phyloP scores from a whole-genome alignment of 148 eudicot genomes.

The Arctostaphylos glauca region DNA sequence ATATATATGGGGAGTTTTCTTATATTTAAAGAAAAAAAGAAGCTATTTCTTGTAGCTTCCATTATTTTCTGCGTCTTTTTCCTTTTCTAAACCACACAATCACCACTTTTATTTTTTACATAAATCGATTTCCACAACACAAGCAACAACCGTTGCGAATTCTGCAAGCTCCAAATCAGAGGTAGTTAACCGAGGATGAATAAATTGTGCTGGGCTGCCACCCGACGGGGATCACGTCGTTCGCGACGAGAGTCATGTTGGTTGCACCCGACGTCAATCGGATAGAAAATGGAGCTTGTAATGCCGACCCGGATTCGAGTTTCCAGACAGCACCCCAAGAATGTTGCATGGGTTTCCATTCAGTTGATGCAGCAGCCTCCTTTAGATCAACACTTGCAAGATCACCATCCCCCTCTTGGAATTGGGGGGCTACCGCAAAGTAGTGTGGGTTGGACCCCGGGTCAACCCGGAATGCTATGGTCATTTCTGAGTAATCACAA shows the following conservation, averaged over 20 bases:
- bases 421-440: constrained; percentile 31
- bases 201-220: constrained; percentile 40
- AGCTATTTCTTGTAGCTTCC: not conserved
- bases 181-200: constrained; percentile 31
- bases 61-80: not conserved
- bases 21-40: not conserved
- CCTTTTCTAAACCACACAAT: not conserved
- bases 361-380: constrained; percentile 6
- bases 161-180: constrained; percentile 4
- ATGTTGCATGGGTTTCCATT: constrained; percentile 36
- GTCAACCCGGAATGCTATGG: constrained; percentile 36
- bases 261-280: constrained; percentile 27
- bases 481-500: constrained; percentile 36
- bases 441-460: constrained; percentile 40
- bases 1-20: not conserved
- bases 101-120: not conserved
- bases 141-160: not conserved
- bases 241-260: constrained; percentile 25
- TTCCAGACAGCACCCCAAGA: constrained; percentile 53
- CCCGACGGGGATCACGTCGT: constrained; percentile 37
- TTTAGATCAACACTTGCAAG: constrained; percentile 30
- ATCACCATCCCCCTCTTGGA: constrained; percentile 45
- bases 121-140: too few species aligned
- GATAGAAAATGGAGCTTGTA: constrained; percentile 36
- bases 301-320: constrained; percentile 25